A percentile compares a stretch with the other conserved stretches of the same genome.
Conservation (phyloP, 2,329 filamentous ascomycete genomes). For the Aspergillus arachidicola region DNA sequence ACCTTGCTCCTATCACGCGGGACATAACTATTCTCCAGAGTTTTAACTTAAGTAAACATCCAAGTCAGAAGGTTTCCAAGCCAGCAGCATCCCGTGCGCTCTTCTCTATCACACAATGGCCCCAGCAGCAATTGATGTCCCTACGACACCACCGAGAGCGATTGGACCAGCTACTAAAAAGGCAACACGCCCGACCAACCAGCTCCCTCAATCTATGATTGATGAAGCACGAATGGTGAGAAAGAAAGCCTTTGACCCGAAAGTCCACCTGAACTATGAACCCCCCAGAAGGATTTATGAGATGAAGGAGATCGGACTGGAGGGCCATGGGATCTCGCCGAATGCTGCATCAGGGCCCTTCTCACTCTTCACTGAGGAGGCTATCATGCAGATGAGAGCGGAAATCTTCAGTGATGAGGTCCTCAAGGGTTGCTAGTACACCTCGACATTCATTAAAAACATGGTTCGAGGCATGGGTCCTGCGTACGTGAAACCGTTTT, state of each 20-base stretch:
- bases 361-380: constrained; percentile 62
- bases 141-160: not conserved
- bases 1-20: not conserved
- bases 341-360: constrained; percentile 66
- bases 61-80: not conserved
- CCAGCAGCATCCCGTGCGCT: not conserved
- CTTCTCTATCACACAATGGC: not conserved
- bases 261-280: constrained; percentile 57
- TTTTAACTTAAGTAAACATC: not conserved
- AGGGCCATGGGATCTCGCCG: constrained; percentile 60
- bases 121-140: not conserved
- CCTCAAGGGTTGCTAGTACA: constrained; percentile 57
- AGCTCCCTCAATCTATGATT: constrained; percentile 17
- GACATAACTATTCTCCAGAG: not conserved
- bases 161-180: constrained; percentile 17
- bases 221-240: constrained; percentile 2
- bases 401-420: constrained; percentile 62
- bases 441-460: constrained; percentile 57
- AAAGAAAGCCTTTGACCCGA: constrained; percentile 50
- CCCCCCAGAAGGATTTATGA: constrained; percentile 53
- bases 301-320: constrained; percentile 57
- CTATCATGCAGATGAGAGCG: constrained; percentile 60
- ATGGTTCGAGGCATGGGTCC: constrained; percentile 56
- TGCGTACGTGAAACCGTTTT: constrained; percentile 40
- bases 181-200: constrained; percentile 20